phyloP scores from a whole-genome alignment of 257 asterid genomes.

The Scutellaria minor region DNA sequence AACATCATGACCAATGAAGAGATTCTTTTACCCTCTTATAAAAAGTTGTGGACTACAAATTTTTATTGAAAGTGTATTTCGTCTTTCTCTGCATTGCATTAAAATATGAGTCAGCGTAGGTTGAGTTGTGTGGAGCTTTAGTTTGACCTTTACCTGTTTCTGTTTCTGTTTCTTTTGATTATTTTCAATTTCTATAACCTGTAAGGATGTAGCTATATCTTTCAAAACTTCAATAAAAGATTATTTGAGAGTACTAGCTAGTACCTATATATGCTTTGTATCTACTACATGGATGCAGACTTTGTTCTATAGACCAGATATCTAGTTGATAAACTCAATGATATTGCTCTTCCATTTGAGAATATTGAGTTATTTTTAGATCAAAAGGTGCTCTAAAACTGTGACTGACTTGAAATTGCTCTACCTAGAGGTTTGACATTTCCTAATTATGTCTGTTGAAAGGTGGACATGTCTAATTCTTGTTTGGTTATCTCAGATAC shows the following conservation, averaged over 20 bases:
- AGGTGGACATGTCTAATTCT: constrained; percentile 31
- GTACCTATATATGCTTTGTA: background rate
- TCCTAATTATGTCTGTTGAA: constrained; percentile 33
- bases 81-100: constrained; percentile 13
- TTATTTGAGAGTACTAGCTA: constrained; percentile 1
- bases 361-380: constrained; percentile 21
- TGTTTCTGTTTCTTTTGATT: background rate
- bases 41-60: background rate
- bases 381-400: background rate
- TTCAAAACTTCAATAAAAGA: background rate
- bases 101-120: constrained; percentile 1
- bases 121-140: constrained; percentile 5
- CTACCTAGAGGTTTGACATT: constrained; percentile 20
- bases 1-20: constrained; percentile 21
- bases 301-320: constrained; percentile 26
- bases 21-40: constrained; percentile 22
- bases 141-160: background rate
- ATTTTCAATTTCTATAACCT: constrained; percentile 13
- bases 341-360: constrained; percentile 22
- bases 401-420: constrained; percentile 9
- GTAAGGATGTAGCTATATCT: constrained; percentile 9
- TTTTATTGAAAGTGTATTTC: background rate
- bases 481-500: constrained; percentile 58
- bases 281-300: constrained; percentile 20
- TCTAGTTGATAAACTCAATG: constrained; percentile 6